Percentiles rank a stretch among this genome's conserved stretches.
These are phyloP conservation scores for Flueggea neowawraea DNA, from an alignment of 441 rosid species.

Conservation along the genomic window DNA sequence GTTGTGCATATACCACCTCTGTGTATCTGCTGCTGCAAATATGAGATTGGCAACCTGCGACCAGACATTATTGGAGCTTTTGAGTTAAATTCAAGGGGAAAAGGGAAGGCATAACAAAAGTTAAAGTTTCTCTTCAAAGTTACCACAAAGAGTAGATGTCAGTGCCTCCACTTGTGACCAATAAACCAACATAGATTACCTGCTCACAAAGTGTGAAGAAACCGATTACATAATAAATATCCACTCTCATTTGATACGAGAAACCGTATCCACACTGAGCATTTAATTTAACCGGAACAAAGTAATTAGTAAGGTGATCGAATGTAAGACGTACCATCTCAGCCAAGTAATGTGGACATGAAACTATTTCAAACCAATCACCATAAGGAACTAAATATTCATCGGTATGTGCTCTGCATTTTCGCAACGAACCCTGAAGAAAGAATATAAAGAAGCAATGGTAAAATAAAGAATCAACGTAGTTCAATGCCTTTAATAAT, in stretches of 20 bases:
- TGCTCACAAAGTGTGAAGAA: conserved; percentile 15
- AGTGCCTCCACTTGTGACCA: conserved; percentile 74
- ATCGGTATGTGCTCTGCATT: conserved; percentile 23
- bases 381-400: conserved; percentile 63
- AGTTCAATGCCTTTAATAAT: neutral
- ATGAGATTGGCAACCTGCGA: conserved; percentile 62
- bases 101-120: neutral
- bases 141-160: conserved; percentile 69
- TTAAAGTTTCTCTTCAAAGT: neutral
- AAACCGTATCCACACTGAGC: neutral
- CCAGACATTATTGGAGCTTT: neutral
- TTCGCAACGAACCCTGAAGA: conserved; percentile 52
- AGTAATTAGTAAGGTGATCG: neutral
- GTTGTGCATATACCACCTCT: conserved; percentile 60
- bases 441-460: neutral
- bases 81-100: conserved; percentile 6
- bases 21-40: conserved; percentile 70
- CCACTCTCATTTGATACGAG: neutral
- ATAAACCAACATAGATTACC: conserved; percentile 64
- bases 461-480: too few species aligned
- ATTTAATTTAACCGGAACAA: neutral
- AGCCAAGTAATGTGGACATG: conserved; percentile 77
- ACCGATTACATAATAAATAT: neutral
- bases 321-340: conserved; percentile 50
- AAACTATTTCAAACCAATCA: conserved; percentile 80